Conservation (phyloP, 495 filamentous ascomycete genomes). For the Friedmanniomyces simplex region DNA sequence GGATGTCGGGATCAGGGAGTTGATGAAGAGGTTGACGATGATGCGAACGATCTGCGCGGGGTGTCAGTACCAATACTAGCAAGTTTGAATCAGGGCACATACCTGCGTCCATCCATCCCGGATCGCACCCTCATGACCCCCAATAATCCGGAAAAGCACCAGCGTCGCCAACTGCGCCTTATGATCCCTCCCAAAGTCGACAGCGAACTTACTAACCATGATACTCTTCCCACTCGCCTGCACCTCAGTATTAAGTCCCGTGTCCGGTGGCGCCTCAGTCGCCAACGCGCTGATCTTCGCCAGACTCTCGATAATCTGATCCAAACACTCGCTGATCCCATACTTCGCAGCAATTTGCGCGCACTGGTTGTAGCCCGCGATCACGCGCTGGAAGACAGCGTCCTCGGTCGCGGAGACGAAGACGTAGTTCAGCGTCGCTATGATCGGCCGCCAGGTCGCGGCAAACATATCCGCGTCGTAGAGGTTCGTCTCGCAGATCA, state of each 20-base stretch:
- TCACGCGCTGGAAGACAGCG: conserved; percentile 86
- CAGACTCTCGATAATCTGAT: conserved; percentile 82
- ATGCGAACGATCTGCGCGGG: conserved; percentile 63
- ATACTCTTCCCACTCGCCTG: conserved; percentile 76
- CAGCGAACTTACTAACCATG: conserved; percentile 97
- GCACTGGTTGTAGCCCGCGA: conserved; percentile 92
- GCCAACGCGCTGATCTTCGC: conserved; percentile 82
- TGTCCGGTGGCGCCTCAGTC: conserved; percentile 63
- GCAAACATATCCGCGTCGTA: conserved; percentile 97
- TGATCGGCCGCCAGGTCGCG: conserved; percentile 87
- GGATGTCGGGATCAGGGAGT: conserved; percentile 81
- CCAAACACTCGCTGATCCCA: conserved; percentile 70
- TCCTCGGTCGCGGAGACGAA: conserved; percentile 99
- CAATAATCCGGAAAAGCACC: conserved; percentile 82
- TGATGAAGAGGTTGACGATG: conserved; percentile 91
- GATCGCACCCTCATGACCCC: conserved; percentile 68
- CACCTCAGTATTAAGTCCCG: conserved; percentile 87
- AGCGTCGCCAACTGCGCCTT: conserved; percentile 88
- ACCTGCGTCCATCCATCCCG: conserved; percentile 75
- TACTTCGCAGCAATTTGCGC: conserved; percentile 86
- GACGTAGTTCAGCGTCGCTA: conserved; percentile 92
- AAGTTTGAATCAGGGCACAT: conserved; percentile 27
- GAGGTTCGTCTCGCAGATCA: conserved; percentile 81
- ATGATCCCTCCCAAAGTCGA: conserved; percentile 91
- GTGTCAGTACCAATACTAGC: conserved; percentile 17